Evolutionary conservation across 140 eudicot species (phyloP), one percentile per base, ranked within the genome.

Genomic region (Flaveria floridana): DNA sequence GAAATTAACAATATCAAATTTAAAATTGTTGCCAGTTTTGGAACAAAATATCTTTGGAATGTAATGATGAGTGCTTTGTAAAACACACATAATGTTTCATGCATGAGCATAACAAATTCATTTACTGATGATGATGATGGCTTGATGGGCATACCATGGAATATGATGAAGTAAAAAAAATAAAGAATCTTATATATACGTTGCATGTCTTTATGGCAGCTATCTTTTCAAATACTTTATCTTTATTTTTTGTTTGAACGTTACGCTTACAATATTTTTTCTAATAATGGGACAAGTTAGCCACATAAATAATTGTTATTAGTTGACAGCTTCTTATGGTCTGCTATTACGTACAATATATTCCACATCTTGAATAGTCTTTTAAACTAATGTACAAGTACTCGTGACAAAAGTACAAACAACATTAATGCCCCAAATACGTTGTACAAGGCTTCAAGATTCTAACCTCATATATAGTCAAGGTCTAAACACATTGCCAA

Each of bases 51-150:
- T 51, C 57, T 44, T 44, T 53, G 68, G 81, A 77, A 77, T 77
- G 7, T 12, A 25, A 77, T 18, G 57, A 70, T 19, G 50, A 53
- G 41, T n/a, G 59, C 10, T 55, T 55, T 6, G 23, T 21, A 23
- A 76, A 23, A 41, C 39, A 68, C 56, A 55, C 50, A 68, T 67
- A 37, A 57, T 41, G 67, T 30, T 65, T 46, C 76, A 77, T 58
- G 76, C 71, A 77, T 58, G 81, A 69, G 51, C 52, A 44, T 57
- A 69, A 69, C 63, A 59, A 77, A 78, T 78, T 78, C 82, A 78
- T 78, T 71, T 37, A 59, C 70, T 19, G 55, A 61, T 70, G 53
- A 56, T 70, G 53, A 56, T 46, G 71, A 77, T 77, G 34, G 34
- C 6, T 58, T 34, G 41, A 34, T 6, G 37, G 37, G 37, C 37